These are phyloP conservation scores for Carpinus viminea DNA, from an alignment of 306 rosid species.

Conservation along the genomic window DNA sequence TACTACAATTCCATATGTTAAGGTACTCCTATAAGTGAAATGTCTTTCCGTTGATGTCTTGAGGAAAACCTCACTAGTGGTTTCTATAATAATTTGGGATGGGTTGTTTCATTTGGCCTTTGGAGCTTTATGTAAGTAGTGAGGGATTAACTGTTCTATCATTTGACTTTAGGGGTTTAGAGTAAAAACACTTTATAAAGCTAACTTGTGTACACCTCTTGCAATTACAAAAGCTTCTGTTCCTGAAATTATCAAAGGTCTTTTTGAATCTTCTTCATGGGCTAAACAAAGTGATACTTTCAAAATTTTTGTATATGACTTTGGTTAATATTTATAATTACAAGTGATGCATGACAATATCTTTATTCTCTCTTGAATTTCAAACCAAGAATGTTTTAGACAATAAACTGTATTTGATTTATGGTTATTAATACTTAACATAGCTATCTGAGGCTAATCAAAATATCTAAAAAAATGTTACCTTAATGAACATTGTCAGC, in stretches of 20 bases:
- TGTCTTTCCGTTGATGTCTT: slow-evolving; percentile 20
- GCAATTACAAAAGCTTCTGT: slow-evolving; percentile 96
- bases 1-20: slow-evolving; percentile 84
- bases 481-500: neutral
- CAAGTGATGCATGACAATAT: neutral
- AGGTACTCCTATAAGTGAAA: slow-evolving; percentile 41
- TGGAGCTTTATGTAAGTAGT: slow-evolving; percentile 43
- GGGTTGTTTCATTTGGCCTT: slow-evolving; percentile 30
- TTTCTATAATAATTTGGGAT: slow-evolving; percentile 2
- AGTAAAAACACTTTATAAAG: slow-evolving; percentile 94
- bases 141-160: slow-evolving; percentile 23
- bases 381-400: neutral
- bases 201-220: slow-evolving; percentile 83
- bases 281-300: slow-evolving; percentile 65
- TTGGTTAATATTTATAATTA: slow-evolving; percentile 5
- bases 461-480: neutral
- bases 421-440: neutral
- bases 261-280: slow-evolving; percentile 90
- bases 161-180: slow-evolving; percentile 79
- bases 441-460: neutral
- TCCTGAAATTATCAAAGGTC: slow-evolving; percentile 76
- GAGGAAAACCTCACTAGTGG: neutral
- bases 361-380: neutral
- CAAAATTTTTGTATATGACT: slow-evolving; percentile 5
- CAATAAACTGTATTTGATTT: slow-evolving; percentile 8